Percentiles rank a stretch among this genome's conserved stretches.
Conservation (phyloP, 129 eudicot genomes). For the Saposhnikovia divaricata region DNA sequence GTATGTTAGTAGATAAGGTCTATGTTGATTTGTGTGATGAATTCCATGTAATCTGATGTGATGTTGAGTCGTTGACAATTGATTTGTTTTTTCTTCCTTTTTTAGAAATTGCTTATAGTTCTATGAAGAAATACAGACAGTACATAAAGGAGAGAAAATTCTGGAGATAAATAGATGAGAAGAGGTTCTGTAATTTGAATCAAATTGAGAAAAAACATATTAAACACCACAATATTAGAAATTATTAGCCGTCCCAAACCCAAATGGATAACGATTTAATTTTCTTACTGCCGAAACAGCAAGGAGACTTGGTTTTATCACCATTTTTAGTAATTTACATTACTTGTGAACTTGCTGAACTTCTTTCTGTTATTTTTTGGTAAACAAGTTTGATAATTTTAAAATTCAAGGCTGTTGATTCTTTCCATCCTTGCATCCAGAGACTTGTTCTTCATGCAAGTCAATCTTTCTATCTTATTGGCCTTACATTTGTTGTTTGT, state of each 20-base stretch:
- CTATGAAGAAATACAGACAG: neutral
- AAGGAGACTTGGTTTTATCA: neutral
- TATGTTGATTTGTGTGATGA: constrained; percentile 1
- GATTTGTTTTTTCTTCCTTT: neutral
- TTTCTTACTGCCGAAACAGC: neutral
- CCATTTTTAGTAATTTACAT: neutral
- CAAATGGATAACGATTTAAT: neutral
- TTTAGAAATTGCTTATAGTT: neutral
- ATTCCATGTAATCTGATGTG: neutral
- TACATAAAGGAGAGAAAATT: neutral
- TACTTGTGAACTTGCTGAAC: neutral
- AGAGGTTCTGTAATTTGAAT: neutral
- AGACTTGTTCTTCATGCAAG: neutral
- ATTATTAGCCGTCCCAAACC: neutral
- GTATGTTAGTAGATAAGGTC: constrained; percentile 23
- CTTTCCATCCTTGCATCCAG: neutral
- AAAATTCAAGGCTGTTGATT: neutral
- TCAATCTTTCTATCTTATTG: neutral
- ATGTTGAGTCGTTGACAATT: neutral
- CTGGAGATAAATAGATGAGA: neutral
- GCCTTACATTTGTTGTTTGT: neutral
- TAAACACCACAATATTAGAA: neutral
- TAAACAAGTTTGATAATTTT: neutral
- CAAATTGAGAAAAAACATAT: neutral
- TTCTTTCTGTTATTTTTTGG: neutral